Conservation (phyloP, 2,329 filamentous ascomycete species). For the Exophiala oligosperma region DNA sequence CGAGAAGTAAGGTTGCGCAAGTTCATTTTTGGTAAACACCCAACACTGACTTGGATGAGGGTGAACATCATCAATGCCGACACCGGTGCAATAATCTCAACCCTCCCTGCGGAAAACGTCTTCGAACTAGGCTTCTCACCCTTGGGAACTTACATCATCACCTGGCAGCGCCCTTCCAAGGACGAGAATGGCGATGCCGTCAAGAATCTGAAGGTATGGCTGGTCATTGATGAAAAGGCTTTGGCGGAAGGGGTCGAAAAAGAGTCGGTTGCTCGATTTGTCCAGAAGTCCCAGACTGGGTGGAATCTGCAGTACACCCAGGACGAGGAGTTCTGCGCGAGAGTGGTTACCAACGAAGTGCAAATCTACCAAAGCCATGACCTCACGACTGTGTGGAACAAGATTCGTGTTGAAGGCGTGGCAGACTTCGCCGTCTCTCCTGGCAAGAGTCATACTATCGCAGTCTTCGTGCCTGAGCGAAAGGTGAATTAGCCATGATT, state of each 20-base stretch:
- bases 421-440: constrained; percentile 86
- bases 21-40: neutral
- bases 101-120: constrained; percentile 76
- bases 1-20: constrained; percentile 56
- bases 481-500: constrained; percentile 61
- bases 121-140: constrained; percentile 96
- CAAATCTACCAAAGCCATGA: constrained; percentile 93
- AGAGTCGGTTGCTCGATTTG: constrained; percentile 77
- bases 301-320: constrained; percentile 97
- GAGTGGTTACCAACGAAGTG: constrained; percentile 93
- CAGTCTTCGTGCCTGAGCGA: constrained; percentile 91
- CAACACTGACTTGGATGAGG: constrained; percentile 40
- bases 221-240: constrained; percentile 67
- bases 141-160: constrained; percentile 87
- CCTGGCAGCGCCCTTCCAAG: constrained; percentile 91
- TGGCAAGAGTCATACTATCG: constrained; percentile 86
- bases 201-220: constrained; percentile 98
- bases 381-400: constrained; percentile 87
- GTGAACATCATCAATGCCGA: constrained; percentile 84
- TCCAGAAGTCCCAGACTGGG: constrained; percentile 91
- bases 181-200: constrained; percentile 89
- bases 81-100: constrained; percentile 70
- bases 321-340: constrained; percentile 91
- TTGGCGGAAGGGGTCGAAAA: constrained; percentile 64
- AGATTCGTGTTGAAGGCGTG: constrained; percentile 88